These are phyloP conservation scores for Chlamydomonas sphaeroides DNA, from an alignment of 139 green algal species.

Conservation along the genomic window DNA sequence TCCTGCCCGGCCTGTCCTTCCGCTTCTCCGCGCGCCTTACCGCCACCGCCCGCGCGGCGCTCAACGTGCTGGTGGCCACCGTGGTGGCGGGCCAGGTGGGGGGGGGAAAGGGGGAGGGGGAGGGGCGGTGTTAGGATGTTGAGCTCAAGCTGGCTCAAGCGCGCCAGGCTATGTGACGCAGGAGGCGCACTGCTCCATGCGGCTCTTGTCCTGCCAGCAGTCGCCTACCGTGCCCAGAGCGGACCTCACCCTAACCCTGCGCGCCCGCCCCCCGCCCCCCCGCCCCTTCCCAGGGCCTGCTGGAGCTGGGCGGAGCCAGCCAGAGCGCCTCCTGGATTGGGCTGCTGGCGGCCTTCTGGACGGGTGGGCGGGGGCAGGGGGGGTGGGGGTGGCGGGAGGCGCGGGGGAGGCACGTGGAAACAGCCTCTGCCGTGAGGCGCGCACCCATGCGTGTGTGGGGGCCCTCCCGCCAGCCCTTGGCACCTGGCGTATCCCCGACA, in stretches of 20 bases:
- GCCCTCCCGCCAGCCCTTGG: no score
- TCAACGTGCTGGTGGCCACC: conserved; percentile 17
- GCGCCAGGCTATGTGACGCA: no score
- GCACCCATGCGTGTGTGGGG: no score
- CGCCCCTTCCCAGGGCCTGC: conserved; percentile 11
- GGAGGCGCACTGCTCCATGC: no score
- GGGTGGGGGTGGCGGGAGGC: neutral
- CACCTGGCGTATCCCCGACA: no score
- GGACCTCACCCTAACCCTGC: no score
- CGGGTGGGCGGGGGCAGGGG: neutral
- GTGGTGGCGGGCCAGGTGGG: conserved; percentile 32
- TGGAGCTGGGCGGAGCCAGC: conserved; percentile 8
- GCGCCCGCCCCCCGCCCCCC: no score
- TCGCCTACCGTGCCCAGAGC: no score
- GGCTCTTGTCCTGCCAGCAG: no score
- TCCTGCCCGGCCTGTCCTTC: conserved; percentile 2
- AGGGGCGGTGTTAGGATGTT: neutral
- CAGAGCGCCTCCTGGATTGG: conserved; percentile 23
- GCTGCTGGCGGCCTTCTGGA: conserved; percentile 22
- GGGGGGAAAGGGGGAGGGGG: neutral
- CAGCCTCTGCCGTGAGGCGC: no score
- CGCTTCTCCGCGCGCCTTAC: neutral
- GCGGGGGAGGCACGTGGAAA: no score
- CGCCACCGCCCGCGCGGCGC: neutral
- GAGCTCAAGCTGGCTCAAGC: no score